A percentile compares a stretch with the other conserved stretches of the same genome.
Evolutionary conservation across 2,329 filamentous ascomycete species (phyloP).

Genomic region (Ophiostoma tasmaniense): DNA sequence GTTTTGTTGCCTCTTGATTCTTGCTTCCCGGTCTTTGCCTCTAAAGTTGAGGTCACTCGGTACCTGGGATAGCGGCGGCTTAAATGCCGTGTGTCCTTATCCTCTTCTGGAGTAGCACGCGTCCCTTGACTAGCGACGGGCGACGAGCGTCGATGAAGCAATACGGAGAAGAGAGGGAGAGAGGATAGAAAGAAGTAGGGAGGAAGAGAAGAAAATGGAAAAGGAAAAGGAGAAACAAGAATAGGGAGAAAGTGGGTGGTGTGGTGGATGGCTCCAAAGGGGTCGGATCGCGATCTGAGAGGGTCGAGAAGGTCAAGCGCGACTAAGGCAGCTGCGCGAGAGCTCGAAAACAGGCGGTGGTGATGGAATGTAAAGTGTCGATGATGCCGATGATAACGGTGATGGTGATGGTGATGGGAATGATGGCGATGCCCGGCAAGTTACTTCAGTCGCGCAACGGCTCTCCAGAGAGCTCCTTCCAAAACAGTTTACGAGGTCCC

Average conservation of each 20-base stretch:
- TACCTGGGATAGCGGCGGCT: background rate
- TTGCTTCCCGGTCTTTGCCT: background rate
- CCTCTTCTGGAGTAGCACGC: slow-evolving; percentile 1
- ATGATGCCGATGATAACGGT: background rate
- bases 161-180: background rate
- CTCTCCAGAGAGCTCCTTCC: slow-evolving; percentile 2
- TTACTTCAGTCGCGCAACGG: background rate
- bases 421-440: background rate
- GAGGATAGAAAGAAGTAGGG: background rate
- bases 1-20: background rate
- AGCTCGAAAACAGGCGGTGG: background rate
- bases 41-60: background rate
- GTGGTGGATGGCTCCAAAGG: background rate
- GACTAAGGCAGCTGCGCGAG: background rate
- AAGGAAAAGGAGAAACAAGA: background rate
- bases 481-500: background rate
- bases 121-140: background rate
- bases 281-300: background rate
- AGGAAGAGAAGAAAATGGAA: background rate
- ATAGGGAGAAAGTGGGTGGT: background rate
- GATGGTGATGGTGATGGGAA: background rate
- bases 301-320: background rate
- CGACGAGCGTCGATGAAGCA: background rate
- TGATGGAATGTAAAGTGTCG: background rate
- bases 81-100: background rate